Percentiles rank a stretch among this genome's conserved stretches.
Conservation (phyloP, 2,329 filamentous ascomycete species). For the Domatiomyces catenatus region DNA sequence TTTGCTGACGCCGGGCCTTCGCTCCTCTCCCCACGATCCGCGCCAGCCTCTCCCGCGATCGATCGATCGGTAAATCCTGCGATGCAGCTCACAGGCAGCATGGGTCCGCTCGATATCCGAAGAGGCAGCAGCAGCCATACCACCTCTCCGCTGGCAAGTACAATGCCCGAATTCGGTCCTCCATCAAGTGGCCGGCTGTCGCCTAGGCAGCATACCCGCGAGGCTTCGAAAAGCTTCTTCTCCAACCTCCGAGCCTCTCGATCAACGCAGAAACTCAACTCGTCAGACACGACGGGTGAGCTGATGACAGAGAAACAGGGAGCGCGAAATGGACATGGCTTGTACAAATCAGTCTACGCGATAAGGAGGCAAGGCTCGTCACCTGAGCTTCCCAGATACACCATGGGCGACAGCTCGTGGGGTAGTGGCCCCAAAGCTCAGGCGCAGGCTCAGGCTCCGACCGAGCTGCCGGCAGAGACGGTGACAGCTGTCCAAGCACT, state of each 20-base stretch:
- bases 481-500: neutral
- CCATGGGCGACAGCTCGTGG: neutral
- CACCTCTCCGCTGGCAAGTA: slow-evolving; percentile 29
- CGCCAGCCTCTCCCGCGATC: slow-evolving; percentile 11
- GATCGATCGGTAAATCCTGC: neutral
- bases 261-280: slow-evolving; percentile 27
- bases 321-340: slow-evolving; percentile 27
- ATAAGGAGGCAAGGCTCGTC: slow-evolving; percentile 28
- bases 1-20: neutral
- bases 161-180: slow-evolving; percentile 31
- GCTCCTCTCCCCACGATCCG: slow-evolving; percentile 8
- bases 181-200: slow-evolving; percentile 23
- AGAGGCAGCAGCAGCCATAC: slow-evolving; percentile 12
- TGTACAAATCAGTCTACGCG: slow-evolving; percentile 24
- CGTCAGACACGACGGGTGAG: slow-evolving; percentile 25
- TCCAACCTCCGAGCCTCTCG: slow-evolving; percentile 33
- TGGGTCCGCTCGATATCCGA: neutral
- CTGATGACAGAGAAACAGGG: slow-evolving; percentile 18
- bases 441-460: neutral
- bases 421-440: neutral
- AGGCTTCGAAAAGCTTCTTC: slow-evolving; percentile 32
- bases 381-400: slow-evolving; percentile 24
- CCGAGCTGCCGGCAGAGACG: too few relatives aligned
- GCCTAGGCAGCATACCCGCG: slow-evolving; percentile 27
- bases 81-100: neutral